These are phyloP conservation scores for Leccinum huronense DNA, from an alignment of 1,284 basidiomycete species.

Conservation along the genomic window DNA sequence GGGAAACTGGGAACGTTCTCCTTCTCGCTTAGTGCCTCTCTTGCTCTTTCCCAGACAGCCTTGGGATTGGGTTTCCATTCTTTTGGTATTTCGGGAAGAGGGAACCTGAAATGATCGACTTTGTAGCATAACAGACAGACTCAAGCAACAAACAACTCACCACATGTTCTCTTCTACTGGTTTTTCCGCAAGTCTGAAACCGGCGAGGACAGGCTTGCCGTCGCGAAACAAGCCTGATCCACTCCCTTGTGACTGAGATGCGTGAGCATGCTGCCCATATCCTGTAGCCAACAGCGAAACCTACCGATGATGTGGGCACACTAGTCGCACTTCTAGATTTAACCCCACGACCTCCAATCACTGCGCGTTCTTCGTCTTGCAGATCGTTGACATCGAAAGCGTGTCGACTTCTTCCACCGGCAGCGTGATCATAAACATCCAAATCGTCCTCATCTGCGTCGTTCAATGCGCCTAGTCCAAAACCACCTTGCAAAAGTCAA, in stretches of 20 bases:
- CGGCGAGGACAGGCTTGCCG: constrained; percentile 69
- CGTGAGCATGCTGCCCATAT: constrained; percentile 23
- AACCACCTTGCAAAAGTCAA: constrained; percentile 54
- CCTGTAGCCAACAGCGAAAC: neutral
- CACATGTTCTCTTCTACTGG: constrained; percentile 72
- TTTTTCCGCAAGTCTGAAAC: constrained; percentile 71
- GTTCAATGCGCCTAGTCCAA: constrained; percentile 83
- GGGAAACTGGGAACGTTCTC: constrained; percentile 31
- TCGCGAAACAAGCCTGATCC: constrained; percentile 59
- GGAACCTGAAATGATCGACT: constrained; percentile 58
- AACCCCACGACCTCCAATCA: constrained; percentile 32
- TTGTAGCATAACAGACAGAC: constrained; percentile 9
- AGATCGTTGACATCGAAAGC: constrained; percentile 70
- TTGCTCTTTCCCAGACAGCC: constrained; percentile 66
- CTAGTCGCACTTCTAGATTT: constrained; percentile 3
- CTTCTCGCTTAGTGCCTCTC: constrained; percentile 50
- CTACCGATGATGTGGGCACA: constrained; percentile 19
- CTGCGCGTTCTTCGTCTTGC: constrained; percentile 60
- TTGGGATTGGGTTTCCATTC: constrained; percentile 86
- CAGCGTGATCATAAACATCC: constrained; percentile 71
- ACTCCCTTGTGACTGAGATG: constrained; percentile 38
- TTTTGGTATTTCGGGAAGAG: constrained; percentile 73
- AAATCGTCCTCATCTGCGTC: constrained; percentile 88
- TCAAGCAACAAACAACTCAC: constrained; percentile 42
- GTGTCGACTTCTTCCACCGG: constrained; percentile 47